phyloP scores from a whole-genome alignment of 768 basidiomycete genomes.

The Pholiota conissans region DNA sequence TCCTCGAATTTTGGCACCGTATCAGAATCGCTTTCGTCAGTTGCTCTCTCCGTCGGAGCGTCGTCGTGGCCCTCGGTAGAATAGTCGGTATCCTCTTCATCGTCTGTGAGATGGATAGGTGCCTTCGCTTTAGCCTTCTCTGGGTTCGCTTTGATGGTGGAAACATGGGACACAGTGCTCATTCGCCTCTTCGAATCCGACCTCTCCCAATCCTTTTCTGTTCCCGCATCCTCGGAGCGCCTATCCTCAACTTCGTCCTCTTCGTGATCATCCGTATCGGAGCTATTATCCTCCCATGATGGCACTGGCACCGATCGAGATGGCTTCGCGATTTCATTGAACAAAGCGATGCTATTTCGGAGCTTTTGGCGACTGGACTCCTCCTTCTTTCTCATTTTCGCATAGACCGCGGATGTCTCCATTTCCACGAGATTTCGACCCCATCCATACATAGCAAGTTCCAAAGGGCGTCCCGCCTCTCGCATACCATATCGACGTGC shows the following conservation, averaged over 20 bases:
- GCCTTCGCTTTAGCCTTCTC: neutral
- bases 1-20: neutral
- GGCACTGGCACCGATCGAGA: neutral
- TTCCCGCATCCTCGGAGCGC: neutral
- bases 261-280: neutral
- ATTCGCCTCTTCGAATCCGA: neutral
- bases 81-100: neutral
- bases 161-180: constrained; percentile 9
- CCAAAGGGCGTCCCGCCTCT: constrained; percentile 54
- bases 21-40: neutral
- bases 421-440: constrained; percentile 2
- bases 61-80: neutral
- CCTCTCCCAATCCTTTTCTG: neutral
- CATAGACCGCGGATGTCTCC: neutral
- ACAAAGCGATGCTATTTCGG: neutral
- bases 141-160: constrained; percentile 4
- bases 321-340: neutral
- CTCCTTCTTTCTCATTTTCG: constrained; percentile 16
- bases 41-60: neutral
- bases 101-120: neutral
- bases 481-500: constrained; percentile 62
- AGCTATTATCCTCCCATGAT: neutral
- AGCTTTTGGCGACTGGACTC: neutral
- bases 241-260: neutral
- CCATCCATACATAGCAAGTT: constrained; percentile 35